These are phyloP conservation scores for Calocera cornea DNA, from an alignment of 768 basidiomycete species.

Conservation along the genomic window DNA sequence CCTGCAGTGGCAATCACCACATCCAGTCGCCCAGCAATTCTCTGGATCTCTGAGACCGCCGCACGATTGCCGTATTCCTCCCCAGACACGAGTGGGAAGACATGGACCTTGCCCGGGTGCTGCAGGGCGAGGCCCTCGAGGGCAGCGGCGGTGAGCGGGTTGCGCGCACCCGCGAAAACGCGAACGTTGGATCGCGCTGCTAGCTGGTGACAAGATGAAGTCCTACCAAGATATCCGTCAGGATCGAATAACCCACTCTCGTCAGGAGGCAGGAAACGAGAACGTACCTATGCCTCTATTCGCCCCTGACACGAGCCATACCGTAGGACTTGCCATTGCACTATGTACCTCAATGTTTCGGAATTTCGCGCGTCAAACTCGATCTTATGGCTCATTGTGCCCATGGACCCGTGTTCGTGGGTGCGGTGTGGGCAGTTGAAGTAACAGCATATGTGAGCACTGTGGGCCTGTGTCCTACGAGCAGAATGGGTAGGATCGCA, in stretches of 20 bases:
- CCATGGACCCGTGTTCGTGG: too few relatives aligned
- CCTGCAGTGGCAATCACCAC: constrained; percentile 18
- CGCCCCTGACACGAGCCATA: neutral
- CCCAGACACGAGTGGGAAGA: constrained; percentile 12
- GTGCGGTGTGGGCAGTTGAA: too few relatives aligned
- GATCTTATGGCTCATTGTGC: too few relatives aligned
- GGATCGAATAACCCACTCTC: neutral
- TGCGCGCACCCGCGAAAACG: constrained; percentile 15
- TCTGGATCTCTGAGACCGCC: constrained; percentile 9
- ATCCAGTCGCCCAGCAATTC: constrained; percentile 12
- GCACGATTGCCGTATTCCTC: constrained; percentile 10
- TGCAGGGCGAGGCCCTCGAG: constrained; percentile 6
- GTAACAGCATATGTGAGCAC: too few relatives aligned
- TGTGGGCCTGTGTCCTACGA: too few relatives aligned
- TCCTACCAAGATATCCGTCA: neutral
- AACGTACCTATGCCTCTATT: neutral
- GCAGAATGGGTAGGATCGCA: too few relatives aligned
- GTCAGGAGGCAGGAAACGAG: neutral
- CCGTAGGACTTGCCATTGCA: too few relatives aligned
- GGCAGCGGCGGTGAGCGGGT: neutral
- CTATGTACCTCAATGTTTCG: too few relatives aligned
- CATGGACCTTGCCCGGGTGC: constrained; percentile 6
- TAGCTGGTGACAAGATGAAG: constrained; percentile 8
- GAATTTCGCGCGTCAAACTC: too few relatives aligned
- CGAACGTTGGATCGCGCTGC: neutral